Percentiles rank a stretch among this genome's conserved stretches.
These are phyloP conservation scores for Debaryomyces maramus DNA, from an alignment of 805 yeast genomes.

Conservation along the genomic window DNA sequence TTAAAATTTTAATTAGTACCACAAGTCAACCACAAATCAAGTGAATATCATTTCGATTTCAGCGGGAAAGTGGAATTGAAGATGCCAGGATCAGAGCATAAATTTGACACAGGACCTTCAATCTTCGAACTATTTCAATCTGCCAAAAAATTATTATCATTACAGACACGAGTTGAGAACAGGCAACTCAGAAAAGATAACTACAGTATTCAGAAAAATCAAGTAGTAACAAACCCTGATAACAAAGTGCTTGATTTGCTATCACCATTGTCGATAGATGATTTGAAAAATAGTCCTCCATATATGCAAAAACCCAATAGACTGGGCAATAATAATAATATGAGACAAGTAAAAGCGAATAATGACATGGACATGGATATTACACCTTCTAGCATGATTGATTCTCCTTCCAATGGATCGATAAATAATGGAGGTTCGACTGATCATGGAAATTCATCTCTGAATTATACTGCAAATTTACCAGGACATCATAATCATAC, in stretches of 20 bases:
- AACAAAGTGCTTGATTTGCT: constrained; percentile 35
- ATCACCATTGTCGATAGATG: constrained; percentile 42
- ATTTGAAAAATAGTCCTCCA: constrained; percentile 25
- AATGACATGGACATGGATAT: constrained; percentile 15
- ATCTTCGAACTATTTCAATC: constrained; percentile 42
- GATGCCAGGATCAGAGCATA: neutral
- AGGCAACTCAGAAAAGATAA: constrained; percentile 37
- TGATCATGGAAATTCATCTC: too few species aligned
- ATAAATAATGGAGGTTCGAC: neutral
- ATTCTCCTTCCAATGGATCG: constrained; percentile 18
- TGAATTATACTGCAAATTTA: neutral
- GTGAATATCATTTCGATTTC: too few species aligned
- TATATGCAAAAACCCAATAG: constrained; percentile 6
- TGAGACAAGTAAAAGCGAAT: neutral
- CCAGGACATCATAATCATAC: neutral
- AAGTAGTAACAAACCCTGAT: constrained; percentile 11
- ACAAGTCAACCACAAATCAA: too few species aligned
- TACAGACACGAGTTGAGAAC: constrained; percentile 42
- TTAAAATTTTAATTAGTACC: too few species aligned
- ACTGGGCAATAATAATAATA: neutral
- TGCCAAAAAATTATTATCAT: constrained; percentile 38
- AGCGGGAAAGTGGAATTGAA: too few species aligned
- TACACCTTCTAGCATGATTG: constrained; percentile 35
- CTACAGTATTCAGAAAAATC: constrained; percentile 24
- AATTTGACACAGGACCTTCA: constrained; percentile 25